Conservation (phyloP, 164 flowering plant genomes). For the Nymphaea thermarum region DNA sequence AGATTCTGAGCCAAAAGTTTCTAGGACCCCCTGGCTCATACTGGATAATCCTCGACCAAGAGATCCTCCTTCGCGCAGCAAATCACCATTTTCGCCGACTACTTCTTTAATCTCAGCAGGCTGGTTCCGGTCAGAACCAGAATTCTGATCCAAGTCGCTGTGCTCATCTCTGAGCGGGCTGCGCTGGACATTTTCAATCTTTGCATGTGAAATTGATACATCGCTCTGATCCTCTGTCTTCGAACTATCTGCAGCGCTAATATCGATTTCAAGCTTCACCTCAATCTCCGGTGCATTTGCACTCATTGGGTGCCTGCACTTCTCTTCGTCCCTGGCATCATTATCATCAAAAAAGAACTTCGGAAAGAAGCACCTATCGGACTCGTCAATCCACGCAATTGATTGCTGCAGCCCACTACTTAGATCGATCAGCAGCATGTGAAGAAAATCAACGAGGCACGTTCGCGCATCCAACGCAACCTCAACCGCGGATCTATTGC, state of each 20-base stretch:
- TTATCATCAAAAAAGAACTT: slow-evolving; percentile 2
- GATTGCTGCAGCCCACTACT: slow-evolving; percentile 9
- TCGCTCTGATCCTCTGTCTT: neutral
- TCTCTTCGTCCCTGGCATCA: neutral
- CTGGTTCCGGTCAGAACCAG: neutral
- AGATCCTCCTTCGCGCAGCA: neutral
- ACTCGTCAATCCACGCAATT: slow-evolving; percentile 18
- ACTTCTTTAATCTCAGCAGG: slow-evolving; percentile 5
- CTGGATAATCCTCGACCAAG: neutral
- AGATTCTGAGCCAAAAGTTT: slow-evolving; percentile 1
- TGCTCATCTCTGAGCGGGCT: neutral
- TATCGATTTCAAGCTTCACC: slow-evolving; percentile 8
- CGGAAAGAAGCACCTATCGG: slow-evolving; percentile 12
- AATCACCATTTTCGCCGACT: slow-evolving; percentile 4
- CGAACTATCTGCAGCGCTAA: slow-evolving; percentile 1
- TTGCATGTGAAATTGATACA: neutral
- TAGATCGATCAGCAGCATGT: slow-evolving; percentile 11
- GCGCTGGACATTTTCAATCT: neutral
- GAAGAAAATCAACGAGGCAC: slow-evolving; percentile 9
- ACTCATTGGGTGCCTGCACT: neutral
- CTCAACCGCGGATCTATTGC: slow-evolving; percentile 6
- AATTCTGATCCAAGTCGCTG: neutral
- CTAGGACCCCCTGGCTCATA: neutral
- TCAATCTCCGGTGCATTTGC: slow-evolving; percentile 1
- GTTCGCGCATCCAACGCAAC: neutral